phyloP scores from a whole-genome alignment of 192 early-diverging fungal genomes.

The Linnemannia hyalina region DNA sequence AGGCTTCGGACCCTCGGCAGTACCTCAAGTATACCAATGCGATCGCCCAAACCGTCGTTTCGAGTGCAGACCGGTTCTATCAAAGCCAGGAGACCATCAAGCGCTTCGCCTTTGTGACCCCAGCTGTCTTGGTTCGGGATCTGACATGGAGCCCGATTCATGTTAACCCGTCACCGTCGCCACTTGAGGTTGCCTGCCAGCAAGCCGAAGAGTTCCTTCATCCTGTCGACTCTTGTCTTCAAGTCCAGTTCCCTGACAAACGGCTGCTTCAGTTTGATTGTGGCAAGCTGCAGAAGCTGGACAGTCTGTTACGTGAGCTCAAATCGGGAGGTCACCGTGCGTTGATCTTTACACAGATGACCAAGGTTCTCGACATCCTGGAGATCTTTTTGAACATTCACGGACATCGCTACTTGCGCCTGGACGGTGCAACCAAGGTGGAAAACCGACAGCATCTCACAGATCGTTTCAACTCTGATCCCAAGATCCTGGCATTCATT shows the following conservation, averaged over 20 bases:
- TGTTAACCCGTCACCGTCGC: slow-evolving; percentile 24
- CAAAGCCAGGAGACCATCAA: slow-evolving; percentile 61
- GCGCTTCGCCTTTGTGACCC: slow-evolving; percentile 73
- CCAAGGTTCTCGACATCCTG: slow-evolving; percentile 73
- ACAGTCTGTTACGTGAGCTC: slow-evolving; percentile 65
- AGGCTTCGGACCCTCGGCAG: slow-evolving; percentile 43
- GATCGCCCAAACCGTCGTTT: slow-evolving; percentile 44
- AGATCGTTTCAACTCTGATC: slow-evolving; percentile 71
- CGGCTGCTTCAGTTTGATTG: slow-evolving; percentile 88
- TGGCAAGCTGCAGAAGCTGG: slow-evolving; percentile 78
- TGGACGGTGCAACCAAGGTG: slow-evolving; percentile 73
- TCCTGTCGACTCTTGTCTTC: slow-evolving; percentile 69
- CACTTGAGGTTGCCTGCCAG: slow-evolving; percentile 17
- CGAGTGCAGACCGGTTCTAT: slow-evolving; percentile 54
- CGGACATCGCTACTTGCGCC: slow-evolving; percentile 70
- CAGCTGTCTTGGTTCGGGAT: slow-evolving; percentile 56
- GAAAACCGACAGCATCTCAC: slow-evolving; percentile 71
- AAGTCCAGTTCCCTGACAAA: slow-evolving; percentile 89
- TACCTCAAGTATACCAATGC: slow-evolving; percentile 53
- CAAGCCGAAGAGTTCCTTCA: slow-evolving; percentile 69
- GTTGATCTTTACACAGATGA: slow-evolving; percentile 79
- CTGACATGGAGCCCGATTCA: slow-evolving; percentile 25
- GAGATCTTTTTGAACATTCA: slow-evolving; percentile 79
- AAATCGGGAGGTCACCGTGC: slow-evolving; percentile 72
- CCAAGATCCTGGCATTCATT: slow-evolving; percentile 69